A percentile compares a stretch with the other conserved stretches of the same genome.
Conservation (phyloP, 306 rosid species). For the Abrus pulchellus region DNA sequence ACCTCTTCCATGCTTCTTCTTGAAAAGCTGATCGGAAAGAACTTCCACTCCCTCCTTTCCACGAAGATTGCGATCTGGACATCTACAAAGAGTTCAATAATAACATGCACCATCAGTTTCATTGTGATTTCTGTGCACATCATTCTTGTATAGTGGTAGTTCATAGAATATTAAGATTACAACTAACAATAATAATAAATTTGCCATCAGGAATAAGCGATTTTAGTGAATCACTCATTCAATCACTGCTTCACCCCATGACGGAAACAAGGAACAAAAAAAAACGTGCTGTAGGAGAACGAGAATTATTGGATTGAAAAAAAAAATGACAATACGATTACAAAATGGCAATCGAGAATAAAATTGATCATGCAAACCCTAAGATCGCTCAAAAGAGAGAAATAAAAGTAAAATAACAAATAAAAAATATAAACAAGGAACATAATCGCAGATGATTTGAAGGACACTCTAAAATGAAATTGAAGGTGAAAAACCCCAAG, state of each 20-base stretch:
- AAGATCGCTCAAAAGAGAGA: background rate
- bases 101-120: conserved; percentile 54
- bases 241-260: conserved; percentile 2
- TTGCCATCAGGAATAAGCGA: background rate
- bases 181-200: background rate
- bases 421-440: background rate
- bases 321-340: background rate
- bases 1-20: conserved; percentile 90
- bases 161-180: conserved; percentile 7
- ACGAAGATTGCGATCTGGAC: conserved; percentile 65
- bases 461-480: conserved; percentile 17
- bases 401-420: no score
- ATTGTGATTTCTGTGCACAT: background rate
- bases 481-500: background rate
- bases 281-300: background rate
- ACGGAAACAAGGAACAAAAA: background rate
- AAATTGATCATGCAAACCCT: conserved; percentile 30
- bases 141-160: background rate
- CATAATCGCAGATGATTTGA: background rate
- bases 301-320: background rate
- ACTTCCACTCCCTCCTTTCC: conserved; percentile 63
- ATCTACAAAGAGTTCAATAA: conserved; percentile 63
- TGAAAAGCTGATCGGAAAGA: conserved; percentile 75
- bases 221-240: background rate
- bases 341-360: background rate